Conservation (phyloP, 2,329 filamentous ascomycete species). For the Talaromyces sp. region DNA sequence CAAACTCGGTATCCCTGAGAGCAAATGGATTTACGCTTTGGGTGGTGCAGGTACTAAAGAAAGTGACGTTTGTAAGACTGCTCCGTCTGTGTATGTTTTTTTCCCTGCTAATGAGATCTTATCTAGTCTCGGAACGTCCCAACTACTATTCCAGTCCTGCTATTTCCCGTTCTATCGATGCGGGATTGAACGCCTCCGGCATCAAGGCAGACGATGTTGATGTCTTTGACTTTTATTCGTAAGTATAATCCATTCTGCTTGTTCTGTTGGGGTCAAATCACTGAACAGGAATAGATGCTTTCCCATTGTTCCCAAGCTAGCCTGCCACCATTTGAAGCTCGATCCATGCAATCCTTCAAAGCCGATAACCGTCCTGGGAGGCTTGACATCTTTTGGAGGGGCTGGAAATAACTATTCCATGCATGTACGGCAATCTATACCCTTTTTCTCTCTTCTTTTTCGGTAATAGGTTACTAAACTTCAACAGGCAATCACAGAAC, state of each 20-base stretch:
- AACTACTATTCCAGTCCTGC: conserved; percentile 55
- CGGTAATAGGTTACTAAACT: background rate
- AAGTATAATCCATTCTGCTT: conserved; percentile 4
- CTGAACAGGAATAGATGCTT: conserved; percentile 50
- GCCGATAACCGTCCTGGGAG: conserved; percentile 58
- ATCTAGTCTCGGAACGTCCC: conserved; percentile 56
- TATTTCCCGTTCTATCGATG: conserved; percentile 54
- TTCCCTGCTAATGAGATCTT: background rate
- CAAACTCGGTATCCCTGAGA: conserved; percentile 49
- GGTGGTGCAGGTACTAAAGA: conserved; percentile 61
- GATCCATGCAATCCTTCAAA: conserved; percentile 43
- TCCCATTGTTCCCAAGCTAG: conserved; percentile 64
- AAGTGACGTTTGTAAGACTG: conserved; percentile 46
- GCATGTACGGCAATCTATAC: conserved; percentile 43
- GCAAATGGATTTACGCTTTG: conserved; percentile 60
- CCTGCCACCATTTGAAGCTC: conserved; percentile 55
- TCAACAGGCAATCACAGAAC: conserved; percentile 47
- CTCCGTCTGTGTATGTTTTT: background rate
- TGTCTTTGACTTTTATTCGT: conserved; percentile 61
- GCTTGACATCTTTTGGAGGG: conserved; percentile 63
- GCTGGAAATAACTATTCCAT: conserved; percentile 68
- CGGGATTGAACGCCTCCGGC: conserved; percentile 45
- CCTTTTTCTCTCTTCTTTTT: conserved; percentile 20
- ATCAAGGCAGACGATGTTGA: conserved; percentile 51
- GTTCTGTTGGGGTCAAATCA: background rate